Evolutionary conservation across 1,284 basidiomycete species (phyloP), one percentile per base, ranked within the genome.

Genomic region (Ganoderma boninense): DNA sequence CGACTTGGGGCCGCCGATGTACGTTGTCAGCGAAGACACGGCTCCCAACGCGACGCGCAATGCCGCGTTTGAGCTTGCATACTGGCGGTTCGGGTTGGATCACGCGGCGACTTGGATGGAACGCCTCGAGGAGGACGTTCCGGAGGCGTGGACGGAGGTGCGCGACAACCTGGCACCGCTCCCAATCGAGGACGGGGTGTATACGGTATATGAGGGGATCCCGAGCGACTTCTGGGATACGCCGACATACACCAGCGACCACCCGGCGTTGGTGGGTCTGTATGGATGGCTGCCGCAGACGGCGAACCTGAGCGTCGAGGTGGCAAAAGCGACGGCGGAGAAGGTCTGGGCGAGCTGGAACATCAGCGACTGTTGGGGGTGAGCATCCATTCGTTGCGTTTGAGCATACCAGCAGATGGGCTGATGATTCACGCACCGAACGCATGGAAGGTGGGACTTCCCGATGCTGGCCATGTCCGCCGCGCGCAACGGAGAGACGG

Each of bases 381-480:
- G 70, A 77, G 84, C 78, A 32, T 56, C 14, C 78, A 56, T 56
- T 56, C 14, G 54, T 56, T 16, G 54, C 29, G 54, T 32, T 18
- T 29, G 13, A 16, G 29, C 26, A 32, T 29, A 32, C 11, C 26
- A 16, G 23, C 29, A 56, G 54, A 56, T 11, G 54, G 29, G 32
- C 54, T 29, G 54, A 52, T 14, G 54, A 52, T 14, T 26, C 20
- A 52, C 49, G 10, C 23, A 52, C 49, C 49, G 20, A 52, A 38
- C 67, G n/a, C 49, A 52, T 69, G 54, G 26, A 32, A 87, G 88
- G 61, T 90, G 88, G 88, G 88, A 90, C 77, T 89, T 89, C 73
- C 86, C 87, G 0, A 86, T 89, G 85, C 84, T 90, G 4, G 88
- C 88, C 0, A 88, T 89, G 86, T 87, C 86, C 2, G 87, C 88